Evolutionary conservation across 2,329 filamentous ascomycete genomes (phyloP).

Genomic region (Alternaria conjuncta): DNA sequence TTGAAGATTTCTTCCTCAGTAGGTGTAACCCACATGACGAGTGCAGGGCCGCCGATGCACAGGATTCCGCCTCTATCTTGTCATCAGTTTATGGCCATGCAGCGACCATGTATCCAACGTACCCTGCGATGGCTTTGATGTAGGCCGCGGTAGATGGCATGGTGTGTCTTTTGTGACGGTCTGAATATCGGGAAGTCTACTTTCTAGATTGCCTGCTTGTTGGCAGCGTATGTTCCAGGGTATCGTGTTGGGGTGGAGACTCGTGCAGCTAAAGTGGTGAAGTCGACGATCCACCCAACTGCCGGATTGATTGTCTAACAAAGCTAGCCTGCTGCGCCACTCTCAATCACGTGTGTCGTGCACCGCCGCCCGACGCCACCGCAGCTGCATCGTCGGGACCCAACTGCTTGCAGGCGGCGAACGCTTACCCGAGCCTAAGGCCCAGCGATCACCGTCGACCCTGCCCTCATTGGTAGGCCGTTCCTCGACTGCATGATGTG

Average conservation of each 20-base stretch:
- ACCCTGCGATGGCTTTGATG: constrained; percentile 46
- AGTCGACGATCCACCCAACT: constrained; percentile 8
- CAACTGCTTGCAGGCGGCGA: constrained; percentile 5
- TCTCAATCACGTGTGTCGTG: neutral
- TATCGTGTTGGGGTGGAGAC: constrained; percentile 5
- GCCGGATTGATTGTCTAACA: constrained; percentile 1
- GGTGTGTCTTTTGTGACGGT: constrained; percentile 3
- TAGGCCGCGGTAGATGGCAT: constrained; percentile 41
- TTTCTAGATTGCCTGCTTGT: neutral
- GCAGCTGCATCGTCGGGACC: neutral
- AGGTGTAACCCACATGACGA: constrained; percentile 80
- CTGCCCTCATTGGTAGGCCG: constrained; percentile 5
- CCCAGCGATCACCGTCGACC: neutral
- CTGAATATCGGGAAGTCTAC: neutral
- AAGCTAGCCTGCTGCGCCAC: constrained; percentile 9
- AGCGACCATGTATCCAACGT: constrained; percentile 16
- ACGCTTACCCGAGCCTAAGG: constrained; percentile 6
- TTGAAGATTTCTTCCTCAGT: constrained; percentile 90
- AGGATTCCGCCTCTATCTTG: constrained; percentile 69
- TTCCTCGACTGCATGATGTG: constrained; percentile 7
- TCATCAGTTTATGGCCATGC: constrained; percentile 25
- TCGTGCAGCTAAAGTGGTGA: constrained; percentile 8
- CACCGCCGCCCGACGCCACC: constrained; percentile 8
- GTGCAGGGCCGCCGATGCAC: constrained; percentile 82
- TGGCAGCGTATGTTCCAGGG: neutral